Percentiles rank a stretch among this genome's conserved stretches.
Conservation (phyloP, 2,329 filamentous ascomycete species). For the Dactylella cylindrospora region DNA sequence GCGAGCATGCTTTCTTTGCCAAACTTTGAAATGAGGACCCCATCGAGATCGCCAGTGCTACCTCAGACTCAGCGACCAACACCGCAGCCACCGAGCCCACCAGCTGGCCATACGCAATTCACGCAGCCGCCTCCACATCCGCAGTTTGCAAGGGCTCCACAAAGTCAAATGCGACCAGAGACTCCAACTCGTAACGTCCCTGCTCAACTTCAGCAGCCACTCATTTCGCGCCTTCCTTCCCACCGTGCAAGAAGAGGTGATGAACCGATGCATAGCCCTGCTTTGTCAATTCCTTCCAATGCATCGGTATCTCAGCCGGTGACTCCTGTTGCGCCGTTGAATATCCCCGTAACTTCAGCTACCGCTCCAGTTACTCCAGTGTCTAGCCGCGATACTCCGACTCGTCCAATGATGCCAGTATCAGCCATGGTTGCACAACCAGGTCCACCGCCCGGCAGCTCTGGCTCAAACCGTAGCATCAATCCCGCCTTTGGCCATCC, state of each 20-base stretch:
- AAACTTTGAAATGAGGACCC: conserved; percentile 24
- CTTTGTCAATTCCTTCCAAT: conserved; percentile 23
- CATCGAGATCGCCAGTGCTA: conserved; percentile 1
- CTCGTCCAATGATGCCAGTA: conserved; percentile 37
- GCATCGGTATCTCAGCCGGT: conserved; percentile 29
- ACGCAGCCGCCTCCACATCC: conserved; percentile 5
- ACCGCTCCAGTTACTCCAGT: conserved; percentile 35
- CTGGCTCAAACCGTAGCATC: conserved; percentile 26
- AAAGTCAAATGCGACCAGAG: background rate
- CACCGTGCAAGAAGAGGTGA: conserved; percentile 22
- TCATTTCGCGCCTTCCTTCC: conserved; percentile 36
- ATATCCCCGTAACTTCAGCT: conserved; percentile 10
- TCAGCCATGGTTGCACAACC: conserved; percentile 41
- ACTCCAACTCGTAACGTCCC: background rate
- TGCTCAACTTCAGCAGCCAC: conserved; percentile 18
- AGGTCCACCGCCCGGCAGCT: conserved; percentile 35
- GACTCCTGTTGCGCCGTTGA: conserved; percentile 17
- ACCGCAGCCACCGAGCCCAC: conserved; percentile 7
- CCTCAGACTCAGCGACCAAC: conserved; percentile 1
- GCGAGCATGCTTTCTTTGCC: conserved; percentile 27
- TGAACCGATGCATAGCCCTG: conserved; percentile 9
- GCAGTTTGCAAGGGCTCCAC: too few relatives aligned
- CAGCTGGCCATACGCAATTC: conserved; percentile 11
- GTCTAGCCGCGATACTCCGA: conserved; percentile 1
- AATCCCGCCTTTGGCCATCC: conserved; percentile 16